Percentiles rank a stretch among this genome's conserved stretches.
Conservation (phyloP, 2,329 filamentous ascomycete genomes). For the Talaromyces sp. region DNA sequence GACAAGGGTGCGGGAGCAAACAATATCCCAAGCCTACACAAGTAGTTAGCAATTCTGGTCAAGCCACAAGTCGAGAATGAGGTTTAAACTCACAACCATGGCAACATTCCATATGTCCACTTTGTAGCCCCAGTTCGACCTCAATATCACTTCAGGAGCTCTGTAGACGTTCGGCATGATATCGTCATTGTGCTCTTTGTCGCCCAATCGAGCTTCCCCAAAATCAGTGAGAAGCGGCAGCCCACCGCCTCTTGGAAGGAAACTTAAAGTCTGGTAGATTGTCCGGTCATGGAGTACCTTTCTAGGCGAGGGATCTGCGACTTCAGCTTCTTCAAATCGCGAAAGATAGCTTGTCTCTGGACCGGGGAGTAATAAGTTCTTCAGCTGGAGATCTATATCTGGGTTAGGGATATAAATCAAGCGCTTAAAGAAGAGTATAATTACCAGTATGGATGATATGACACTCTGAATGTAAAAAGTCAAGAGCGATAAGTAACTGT, state of each 20-base stretch:
- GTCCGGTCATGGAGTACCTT: slow-evolving; percentile 30
- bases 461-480: slow-evolving; percentile 44
- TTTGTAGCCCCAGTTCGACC: slow-evolving; percentile 20
- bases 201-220: slow-evolving; percentile 17
- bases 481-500: slow-evolving; percentile 39
- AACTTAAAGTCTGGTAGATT: slow-evolving; percentile 31
- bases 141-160: slow-evolving; percentile 21
- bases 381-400: neutral
- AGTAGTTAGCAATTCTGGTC: neutral
- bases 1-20: neutral
- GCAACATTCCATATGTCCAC: slow-evolving; percentile 26
- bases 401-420: neutral
- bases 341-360: neutral
- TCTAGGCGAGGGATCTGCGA: slow-evolving; percentile 34
- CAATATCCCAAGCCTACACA: slow-evolving; percentile 2
- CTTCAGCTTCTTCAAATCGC: slow-evolving; percentile 23
- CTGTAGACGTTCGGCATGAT: slow-evolving; percentile 21
- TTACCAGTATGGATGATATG: slow-evolving; percentile 42
- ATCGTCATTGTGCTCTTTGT: slow-evolving; percentile 21
- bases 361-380: neutral
- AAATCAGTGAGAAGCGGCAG: slow-evolving; percentile 29
- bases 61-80: neutral
- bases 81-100: neutral
- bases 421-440: neutral
- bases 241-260: slow-evolving; percentile 24